A percentile compares a stretch with the other conserved stretches of the same genome.
Conservation (phyloP, 1,284 basidiomycete genomes). For the Termitomyces sp. region DNA sequence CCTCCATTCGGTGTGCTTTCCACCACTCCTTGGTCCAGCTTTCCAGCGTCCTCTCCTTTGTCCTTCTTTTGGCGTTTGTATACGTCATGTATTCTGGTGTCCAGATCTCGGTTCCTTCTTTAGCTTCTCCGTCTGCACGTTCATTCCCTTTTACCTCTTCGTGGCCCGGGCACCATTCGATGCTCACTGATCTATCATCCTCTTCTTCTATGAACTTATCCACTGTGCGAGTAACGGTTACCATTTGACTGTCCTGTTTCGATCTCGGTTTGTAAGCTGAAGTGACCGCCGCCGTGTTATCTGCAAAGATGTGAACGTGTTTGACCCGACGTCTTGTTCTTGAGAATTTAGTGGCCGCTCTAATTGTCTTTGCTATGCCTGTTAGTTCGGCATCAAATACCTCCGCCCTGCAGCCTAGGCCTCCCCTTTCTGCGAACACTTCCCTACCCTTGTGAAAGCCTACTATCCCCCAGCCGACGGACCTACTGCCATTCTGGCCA, state of each 20-base stretch:
- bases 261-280: background rate
- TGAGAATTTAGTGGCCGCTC: background rate
- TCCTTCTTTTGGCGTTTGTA: too few species aligned
- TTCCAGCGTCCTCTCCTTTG: too few species aligned
- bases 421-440: background rate
- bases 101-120: too few species aligned
- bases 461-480: background rate
- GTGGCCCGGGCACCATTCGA: too few species aligned
- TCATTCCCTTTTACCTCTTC: too few species aligned
- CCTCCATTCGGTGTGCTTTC: background rate
- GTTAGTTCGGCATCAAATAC: background rate
- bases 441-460: background rate
- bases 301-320: background rate
- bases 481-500: background rate
- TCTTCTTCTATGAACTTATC: background rate
- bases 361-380: background rate
- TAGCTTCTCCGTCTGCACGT: too few species aligned
- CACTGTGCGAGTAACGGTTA: accelerated
- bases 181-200: too few species aligned
- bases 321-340: background rate
- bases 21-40: background rate
- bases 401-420: background rate
- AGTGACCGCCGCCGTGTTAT: background rate
- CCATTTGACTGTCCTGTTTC: background rate
- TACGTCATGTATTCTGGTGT: too few species aligned